These are phyloP conservation scores for Inga oerstediana DNA, from an alignment of 306 rosid species.

Conservation along the genomic window DNA sequence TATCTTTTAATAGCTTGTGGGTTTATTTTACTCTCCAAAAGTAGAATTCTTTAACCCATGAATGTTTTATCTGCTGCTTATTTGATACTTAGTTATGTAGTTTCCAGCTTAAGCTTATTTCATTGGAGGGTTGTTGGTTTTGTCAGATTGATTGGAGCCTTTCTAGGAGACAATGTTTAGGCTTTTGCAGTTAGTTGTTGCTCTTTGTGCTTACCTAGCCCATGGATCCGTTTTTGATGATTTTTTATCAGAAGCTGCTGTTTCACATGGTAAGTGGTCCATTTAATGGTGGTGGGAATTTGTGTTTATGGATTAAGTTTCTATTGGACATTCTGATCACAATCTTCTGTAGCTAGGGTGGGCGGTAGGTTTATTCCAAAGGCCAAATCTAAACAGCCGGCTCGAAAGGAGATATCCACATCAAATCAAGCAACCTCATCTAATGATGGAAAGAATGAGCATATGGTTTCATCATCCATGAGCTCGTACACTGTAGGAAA, in stretches of 20 bases:
- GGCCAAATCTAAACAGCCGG: constrained; percentile 54
- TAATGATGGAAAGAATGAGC: constrained; percentile 41
- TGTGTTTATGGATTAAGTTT: neutral
- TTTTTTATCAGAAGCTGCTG: constrained; percentile 43
- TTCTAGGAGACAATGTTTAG: neutral
- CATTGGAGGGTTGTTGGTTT: constrained; percentile 1
- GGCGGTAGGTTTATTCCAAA: constrained; percentile 66
- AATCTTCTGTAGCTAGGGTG: constrained; percentile 44
- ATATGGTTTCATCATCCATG: constrained; percentile 26
- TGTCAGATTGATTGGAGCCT: neutral
- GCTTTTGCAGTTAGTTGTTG: constrained; percentile 1
- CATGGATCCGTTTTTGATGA: constrained; percentile 75
- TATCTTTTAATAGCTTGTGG: neutral
- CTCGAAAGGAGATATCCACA: constrained; percentile 43
- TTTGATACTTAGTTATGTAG: neutral
- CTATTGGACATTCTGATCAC: neutral
- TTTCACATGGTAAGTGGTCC: constrained; percentile 42
- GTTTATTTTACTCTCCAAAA: neutral
- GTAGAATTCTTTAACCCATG: neutral
- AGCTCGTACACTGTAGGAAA: constrained; percentile 7
- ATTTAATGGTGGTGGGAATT: neutral
- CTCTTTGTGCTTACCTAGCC: neutral
- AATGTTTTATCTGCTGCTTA: constrained; percentile 15
- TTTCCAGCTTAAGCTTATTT: constrained; percentile 23
- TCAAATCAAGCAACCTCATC: constrained; percentile 29